Conservation (phyloP, 23 red algal genomes). For the Cyanidium caldarium region DNA sequence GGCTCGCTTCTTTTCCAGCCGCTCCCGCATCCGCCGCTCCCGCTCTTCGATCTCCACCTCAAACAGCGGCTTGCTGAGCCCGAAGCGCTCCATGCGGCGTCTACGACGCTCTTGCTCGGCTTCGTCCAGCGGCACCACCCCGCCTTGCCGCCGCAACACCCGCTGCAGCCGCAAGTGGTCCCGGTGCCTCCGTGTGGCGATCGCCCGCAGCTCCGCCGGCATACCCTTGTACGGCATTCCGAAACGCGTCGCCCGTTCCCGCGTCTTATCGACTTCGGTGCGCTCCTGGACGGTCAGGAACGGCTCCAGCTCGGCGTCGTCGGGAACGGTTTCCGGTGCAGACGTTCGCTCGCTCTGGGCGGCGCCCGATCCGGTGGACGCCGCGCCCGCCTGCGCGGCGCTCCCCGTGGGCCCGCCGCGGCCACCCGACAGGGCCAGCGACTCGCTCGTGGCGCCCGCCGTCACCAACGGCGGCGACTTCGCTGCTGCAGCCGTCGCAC, state of each 20-base stretch:
- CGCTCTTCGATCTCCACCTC: neutral
- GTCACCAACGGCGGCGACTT: neutral
- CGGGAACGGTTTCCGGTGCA: no score
- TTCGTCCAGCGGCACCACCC: neutral
- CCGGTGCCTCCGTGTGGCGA: neutral
- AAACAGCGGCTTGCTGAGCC: neutral
- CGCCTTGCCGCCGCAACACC: neutral
- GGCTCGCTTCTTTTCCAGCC: neutral
- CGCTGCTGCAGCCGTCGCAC: neutral
- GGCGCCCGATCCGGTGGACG: neutral
- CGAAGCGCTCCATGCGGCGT: neutral
- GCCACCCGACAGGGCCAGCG: neutral
- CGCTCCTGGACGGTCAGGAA: neutral
- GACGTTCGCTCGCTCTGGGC: no score
- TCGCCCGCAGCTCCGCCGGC: neutral
- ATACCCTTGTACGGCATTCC: neutral
- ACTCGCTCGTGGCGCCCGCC: neutral
- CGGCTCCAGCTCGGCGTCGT: neutral
- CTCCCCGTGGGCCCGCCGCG: neutral
- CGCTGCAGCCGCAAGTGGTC: neutral
- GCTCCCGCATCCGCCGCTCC: neutral
- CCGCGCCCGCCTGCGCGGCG: neutral
- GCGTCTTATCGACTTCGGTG: neutral
- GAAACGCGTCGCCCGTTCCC: neutral
- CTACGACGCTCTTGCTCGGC: neutral